Percentiles rank a stretch among this genome's conserved stretches.
phyloP scores from a whole-genome alignment of 192 early-diverging fungal genomes.

The Powellomyces hirtus region DNA sequence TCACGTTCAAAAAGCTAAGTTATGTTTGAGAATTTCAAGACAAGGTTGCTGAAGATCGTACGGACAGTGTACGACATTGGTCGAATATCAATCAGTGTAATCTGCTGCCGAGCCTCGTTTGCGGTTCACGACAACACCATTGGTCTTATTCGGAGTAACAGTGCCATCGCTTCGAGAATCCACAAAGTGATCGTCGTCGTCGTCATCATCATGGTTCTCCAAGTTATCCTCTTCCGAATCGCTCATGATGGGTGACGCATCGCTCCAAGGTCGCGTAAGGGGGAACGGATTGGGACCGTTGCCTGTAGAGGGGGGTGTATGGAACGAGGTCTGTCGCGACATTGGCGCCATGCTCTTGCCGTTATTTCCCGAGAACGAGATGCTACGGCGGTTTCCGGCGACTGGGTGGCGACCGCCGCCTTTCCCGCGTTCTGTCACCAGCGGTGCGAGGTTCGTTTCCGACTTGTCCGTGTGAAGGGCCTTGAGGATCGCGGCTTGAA shows the following conservation, averaged over 20 bases:
- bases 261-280: constrained; percentile 4
- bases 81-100: neutral
- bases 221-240: neutral
- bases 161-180: neutral
- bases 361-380: neutral
- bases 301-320: too few species aligned
- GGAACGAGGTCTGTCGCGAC: neutral
- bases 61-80: neutral
- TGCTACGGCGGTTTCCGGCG: neutral
- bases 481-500: constrained; percentile 5
- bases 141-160: neutral
- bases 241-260: constrained; percentile 14
- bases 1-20: neutral
- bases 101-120: neutral
- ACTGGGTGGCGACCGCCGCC: constrained; percentile 27
- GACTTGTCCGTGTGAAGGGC: constrained; percentile 12
- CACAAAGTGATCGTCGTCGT: neutral
- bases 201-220: neutral
- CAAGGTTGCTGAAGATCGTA: neutral
- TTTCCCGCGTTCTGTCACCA: constrained; percentile 26
- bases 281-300: neutral
- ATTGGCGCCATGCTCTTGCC: neutral
- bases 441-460: constrained; percentile 8
- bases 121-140: neutral
- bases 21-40: neutral